Percentiles rank a stretch among this genome's conserved stretches.
phyloP scores from a whole-genome alignment of 306 rosid genomes.

The Sechiopsis laciniata region DNA sequence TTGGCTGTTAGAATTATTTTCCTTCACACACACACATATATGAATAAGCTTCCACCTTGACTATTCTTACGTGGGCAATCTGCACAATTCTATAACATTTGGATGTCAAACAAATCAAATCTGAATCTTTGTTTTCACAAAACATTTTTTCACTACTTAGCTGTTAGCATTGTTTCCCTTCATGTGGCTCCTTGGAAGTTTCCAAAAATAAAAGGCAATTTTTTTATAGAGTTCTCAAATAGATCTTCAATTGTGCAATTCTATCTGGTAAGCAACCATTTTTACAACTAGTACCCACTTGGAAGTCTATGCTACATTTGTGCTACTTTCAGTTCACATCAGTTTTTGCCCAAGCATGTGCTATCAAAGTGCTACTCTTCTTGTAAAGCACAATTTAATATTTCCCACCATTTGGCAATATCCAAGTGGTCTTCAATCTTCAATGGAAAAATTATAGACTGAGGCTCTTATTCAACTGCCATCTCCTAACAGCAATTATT shows the following conservation, averaged over 20 bases:
- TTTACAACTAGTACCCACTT: too few species aligned
- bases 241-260: neutral
- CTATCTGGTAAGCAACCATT: neutral
- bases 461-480: constrained; percentile 10
- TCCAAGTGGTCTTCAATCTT: neutral
- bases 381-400: constrained; percentile 13
- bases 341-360: constrained; percentile 8
- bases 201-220: neutral
- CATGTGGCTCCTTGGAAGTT: neutral
- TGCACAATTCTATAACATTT: too few species aligned
- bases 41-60: too few species aligned
- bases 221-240: neutral
- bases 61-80: too few species aligned
- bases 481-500: neutral
- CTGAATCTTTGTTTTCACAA: too few species aligned
- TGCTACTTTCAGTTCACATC: neutral
- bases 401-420: neutral
- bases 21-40: too few species aligned
- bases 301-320: too few species aligned
- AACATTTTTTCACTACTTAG: too few species aligned
- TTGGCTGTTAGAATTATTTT: too few species aligned
- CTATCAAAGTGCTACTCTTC: neutral
- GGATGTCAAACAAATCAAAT: too few species aligned
- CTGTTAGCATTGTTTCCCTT: neutral
- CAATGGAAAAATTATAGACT: too few species aligned